Base-by-base conservation (phyloP, 1,284 basidiomycete species). In the Austroboletus novae-zelandiae region DNA sequence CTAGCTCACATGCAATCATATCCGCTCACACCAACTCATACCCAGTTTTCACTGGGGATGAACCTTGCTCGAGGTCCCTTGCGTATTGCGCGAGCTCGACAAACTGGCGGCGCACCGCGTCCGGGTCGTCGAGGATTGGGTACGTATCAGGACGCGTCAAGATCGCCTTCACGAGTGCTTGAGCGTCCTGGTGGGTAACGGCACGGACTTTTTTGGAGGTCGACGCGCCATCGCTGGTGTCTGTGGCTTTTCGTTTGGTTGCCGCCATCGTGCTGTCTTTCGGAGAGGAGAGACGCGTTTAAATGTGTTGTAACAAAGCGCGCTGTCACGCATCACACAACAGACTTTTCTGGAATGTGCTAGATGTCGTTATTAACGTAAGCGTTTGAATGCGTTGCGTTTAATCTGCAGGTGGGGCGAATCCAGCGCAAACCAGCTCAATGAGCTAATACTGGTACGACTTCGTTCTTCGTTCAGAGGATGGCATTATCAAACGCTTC, bases 81-180 rank as follows among this genome's bases (percentile, higher is more conserved):
- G 71, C 74, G 56, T 81, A 81, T 47, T 67, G 59, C 0, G 77
- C 77, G 32, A 82, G 67, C 18, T 70, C 55, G 15, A 74, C 64
- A 5, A 71, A 51, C 29, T 62, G 57, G 49, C 60, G 57, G 31
- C 71, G 66, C 18, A 73, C 56, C 5, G 51, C 67, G 8, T 62
- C 66, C 20, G 62, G 62, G 43, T 68, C 70, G 13, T 69, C 67
- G 13, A 73, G 61, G 34, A 78, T 61, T 10, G 63, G 60, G 45
- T 71, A 75, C 25, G 56, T 62, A 29, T 62, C 57, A n/a, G 60
- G 61, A 41, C 71, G 60, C 14, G 64, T 65, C 39, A 78, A 67
- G 54, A 76, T 67, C 1, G 62, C 61, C 46, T 64, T 64, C 37
- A 77, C 64, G 37, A 73, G 67, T 1, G 69, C 53, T 39, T 64